Evolutionary conservation across 1,284 basidiomycete genomes (phyloP).

Genomic region (Leccinum pallidistipes): DNA sequence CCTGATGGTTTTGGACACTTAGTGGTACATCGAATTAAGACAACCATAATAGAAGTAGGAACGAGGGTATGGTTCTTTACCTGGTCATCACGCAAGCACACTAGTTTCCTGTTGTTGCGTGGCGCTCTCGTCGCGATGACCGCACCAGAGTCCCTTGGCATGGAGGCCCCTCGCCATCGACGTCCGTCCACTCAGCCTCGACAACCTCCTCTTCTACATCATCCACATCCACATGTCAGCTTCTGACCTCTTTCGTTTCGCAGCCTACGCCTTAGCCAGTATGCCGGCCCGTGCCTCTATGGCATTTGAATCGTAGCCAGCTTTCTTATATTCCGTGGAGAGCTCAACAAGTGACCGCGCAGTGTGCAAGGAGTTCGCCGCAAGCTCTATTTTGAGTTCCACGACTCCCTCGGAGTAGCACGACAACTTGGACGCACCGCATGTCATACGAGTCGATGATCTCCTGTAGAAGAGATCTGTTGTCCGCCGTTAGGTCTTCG

Average conservation of each 20-base stretch:
- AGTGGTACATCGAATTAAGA: constrained; percentile 4
- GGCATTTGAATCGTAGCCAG: constrained; percentile 86
- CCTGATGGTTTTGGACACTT: constrained; percentile 75
- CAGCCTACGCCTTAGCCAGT: constrained; percentile 77
- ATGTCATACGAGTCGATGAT: constrained; percentile 77
- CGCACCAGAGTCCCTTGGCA: constrained; percentile 57
- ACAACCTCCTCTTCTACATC: constrained; percentile 47
- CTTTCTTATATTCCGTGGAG: constrained; percentile 76
- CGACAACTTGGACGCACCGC: constrained; percentile 76
- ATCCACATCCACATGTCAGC: constrained; percentile 55
- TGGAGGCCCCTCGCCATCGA: constrained; percentile 60
- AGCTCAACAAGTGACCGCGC: constrained; percentile 86
- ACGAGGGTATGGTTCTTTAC: constrained; percentile 42
- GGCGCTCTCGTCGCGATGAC: constrained; percentile 55
- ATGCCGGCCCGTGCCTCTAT: constrained; percentile 87
- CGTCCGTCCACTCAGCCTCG: constrained; percentile 62
- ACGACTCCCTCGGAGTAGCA: constrained; percentile 45
- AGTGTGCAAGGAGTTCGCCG: constrained; percentile 88
- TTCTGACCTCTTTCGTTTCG: constrained; percentile 69
- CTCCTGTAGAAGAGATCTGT: constrained; percentile 79
- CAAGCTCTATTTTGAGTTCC: constrained; percentile 40
- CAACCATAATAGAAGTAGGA: background rate
- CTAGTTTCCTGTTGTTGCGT: constrained; percentile 67
- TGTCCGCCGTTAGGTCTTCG: constrained; percentile 76
- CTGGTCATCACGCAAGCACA: constrained; percentile 73